Evolutionary conservation across 2,329 filamentous ascomycete species (phyloP), one percentile per base, ranked within the genome.

Genomic region (Fusarium transvaalense): DNA sequence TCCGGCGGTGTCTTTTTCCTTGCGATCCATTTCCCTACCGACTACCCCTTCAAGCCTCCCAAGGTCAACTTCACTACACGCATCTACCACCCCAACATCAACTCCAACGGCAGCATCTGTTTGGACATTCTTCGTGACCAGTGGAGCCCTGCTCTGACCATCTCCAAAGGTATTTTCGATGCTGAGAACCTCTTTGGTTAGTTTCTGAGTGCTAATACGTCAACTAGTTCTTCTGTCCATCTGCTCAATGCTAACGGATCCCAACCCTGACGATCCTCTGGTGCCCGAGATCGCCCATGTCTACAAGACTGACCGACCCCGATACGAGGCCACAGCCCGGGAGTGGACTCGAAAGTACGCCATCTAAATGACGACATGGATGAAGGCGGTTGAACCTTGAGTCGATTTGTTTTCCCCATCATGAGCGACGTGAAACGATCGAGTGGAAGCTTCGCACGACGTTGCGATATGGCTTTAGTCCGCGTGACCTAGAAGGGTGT

Each of bases 81-180:
- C 80, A 98, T 99, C 86, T 99, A 99, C 82, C 96, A 99, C 85
- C 96, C 96, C 77, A 99, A 99, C 85, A 99, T 99, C 93, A 99
- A 99, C 90, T 97, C 93, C 74, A 98, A 98, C 82, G 96, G 96
- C 82, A 97, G 94, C 83, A 99, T 99, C 83, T 99, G 96, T 82
- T 85, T 99, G 81, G 96, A 99, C 79, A 99, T 99, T 79, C 86
- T 99, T 78, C 91, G 96, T 85, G 96, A 99, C 82, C 96, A 99
- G 85, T 99, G 96, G 96, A 97, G 94, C 82, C 96, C 96, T 41
- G 96, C 96, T 72, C 86, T 99, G 82, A 99, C 96, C 74, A 98
- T 99, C 77, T 97, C 93, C 66, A 99, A 99, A 90, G 96, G 96
- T 97, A 84, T 48, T 43, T 21, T 10, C n/a, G 15, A 37, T 83